Percentiles rank a stretch among this genome's conserved stretches.
Conservation (phyloP, 495 filamentous ascomycete genomes). For the Emericellopsis terricola region DNA sequence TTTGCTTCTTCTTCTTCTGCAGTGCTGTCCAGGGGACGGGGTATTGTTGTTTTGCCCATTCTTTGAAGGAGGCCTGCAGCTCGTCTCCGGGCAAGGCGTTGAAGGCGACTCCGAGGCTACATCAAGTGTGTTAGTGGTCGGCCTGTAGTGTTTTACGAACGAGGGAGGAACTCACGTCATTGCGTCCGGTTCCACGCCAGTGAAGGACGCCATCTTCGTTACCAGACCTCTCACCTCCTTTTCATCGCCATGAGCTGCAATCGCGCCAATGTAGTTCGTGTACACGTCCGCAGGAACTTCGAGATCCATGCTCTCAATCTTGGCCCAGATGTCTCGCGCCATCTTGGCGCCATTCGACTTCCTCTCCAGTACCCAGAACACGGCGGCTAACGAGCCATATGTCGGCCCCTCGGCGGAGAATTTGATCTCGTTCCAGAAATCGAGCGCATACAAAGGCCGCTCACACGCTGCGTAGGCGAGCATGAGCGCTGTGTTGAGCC, state of each 20-base stretch:
- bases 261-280: slow-evolving; percentile 50
- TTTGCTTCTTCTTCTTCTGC: slow-evolving; percentile 22
- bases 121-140: slow-evolving; percentile 5
- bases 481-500: slow-evolving; percentile 68
- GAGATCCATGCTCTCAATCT: slow-evolving; percentile 57
- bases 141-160: neutral
- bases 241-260: slow-evolving; percentile 50
- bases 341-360: slow-evolving; percentile 39
- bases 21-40: slow-evolving; percentile 51
- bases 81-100: slow-evolving; percentile 44
- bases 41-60: slow-evolving; percentile 50
- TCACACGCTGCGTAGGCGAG: slow-evolving; percentile 58
- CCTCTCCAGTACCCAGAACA: slow-evolving; percentile 57
- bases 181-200: slow-evolving; percentile 43
- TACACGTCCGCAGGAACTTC: slow-evolving; percentile 54
- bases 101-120: slow-evolving; percentile 47
- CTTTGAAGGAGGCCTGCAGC: slow-evolving; percentile 47
- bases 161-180: slow-evolving; percentile 43
- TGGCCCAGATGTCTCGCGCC: slow-evolving; percentile 57
- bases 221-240: slow-evolving; percentile 46
- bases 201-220: slow-evolving; percentile 41
- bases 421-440: slow-evolving; percentile 68
- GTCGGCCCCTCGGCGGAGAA: slow-evolving; percentile 65
- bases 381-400: slow-evolving; percentile 56
- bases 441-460: slow-evolving; percentile 41